Evolutionary conservation across 1,139 yeast species (phyloP), one percentile per base, ranked within the genome.

Genomic region (Scheffersomyces stambukii): DNA sequence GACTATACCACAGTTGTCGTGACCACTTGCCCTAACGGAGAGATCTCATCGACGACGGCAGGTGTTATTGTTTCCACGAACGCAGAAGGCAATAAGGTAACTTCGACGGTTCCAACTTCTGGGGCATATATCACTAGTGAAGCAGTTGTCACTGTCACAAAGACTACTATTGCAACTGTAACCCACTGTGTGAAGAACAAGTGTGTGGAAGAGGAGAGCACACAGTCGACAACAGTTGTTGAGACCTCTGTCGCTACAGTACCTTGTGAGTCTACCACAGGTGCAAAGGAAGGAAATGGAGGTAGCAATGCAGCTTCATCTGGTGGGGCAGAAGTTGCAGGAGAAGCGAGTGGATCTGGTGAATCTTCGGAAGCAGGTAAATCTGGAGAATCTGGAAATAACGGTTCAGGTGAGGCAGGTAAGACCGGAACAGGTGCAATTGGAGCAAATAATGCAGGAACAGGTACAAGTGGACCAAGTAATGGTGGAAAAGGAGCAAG

Each of bases 161-260:
- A 10, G n/a, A 9, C 20, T 3, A 11, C 10, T 6, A 18, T 18
- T 8, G 10, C n/a, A n/a, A n/a, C n/a, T n/a, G 10, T 18, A n/a
- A 28, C 27, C 13, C 23, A 18, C 25, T 22, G 27, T 28, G 27
- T 19, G 15, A 28, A 23, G n/a, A n/a, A n/a, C n/a, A 23, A 19
- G 16, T 28, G 30, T 23, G 19, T 24, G n/a, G 21, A 23, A 13
- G n/a, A n/a, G n/a, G n/a, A n/a, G n/a, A 19, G 21, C 14, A 13
- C 11, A 10, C 11, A 23, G 15, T 20, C 30, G 12, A 12, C 20
- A 6, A 16, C 18, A 4, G 20, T 23, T 10, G 18, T 17, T 13
- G 23, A 21, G 13, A 28, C 27, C 7, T 12, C n/a, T 8, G 20
- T n/a, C 16, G 8, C 27, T 12, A 23, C 30, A 4, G 21, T 28